Percentiles rank a stretch among this genome's conserved stretches.
Conservation (phyloP, 805 yeast genomes). For the Saccharomycopsis lassenensis region DNA sequence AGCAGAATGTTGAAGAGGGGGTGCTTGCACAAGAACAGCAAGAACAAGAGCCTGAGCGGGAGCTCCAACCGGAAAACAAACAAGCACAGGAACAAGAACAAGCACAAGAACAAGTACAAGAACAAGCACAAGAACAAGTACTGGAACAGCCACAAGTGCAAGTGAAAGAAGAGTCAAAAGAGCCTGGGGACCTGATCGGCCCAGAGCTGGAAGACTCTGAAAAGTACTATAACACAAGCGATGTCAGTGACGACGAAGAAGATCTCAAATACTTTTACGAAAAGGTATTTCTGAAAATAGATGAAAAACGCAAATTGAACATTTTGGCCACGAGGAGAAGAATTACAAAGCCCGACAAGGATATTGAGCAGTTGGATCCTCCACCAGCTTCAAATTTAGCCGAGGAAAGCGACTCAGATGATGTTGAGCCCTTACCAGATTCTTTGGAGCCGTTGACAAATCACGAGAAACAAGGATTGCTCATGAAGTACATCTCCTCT, state of each 20-base stretch:
- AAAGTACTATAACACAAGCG: too few relatives aligned
- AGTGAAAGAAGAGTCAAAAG: too few relatives aligned
- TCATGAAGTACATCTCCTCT: conserved; percentile 13
- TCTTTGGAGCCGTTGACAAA: conserved; percentile 11
- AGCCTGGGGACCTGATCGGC: too few relatives aligned
- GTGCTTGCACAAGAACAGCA: too few relatives aligned
- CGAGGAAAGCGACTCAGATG: conserved; percentile 1
- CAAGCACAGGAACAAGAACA: too few relatives aligned
- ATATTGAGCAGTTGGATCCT: conserved; percentile 2
- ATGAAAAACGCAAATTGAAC: conserved; percentile 6
- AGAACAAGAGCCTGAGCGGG: too few relatives aligned
- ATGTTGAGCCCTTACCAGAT: conserved; percentile 7
- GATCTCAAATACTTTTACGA: conserved; percentile 12
- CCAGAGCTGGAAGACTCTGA: too few relatives aligned
- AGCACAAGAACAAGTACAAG: too few relatives aligned
- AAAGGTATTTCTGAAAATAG: conserved; percentile 6
- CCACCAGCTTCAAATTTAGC: conserved; percentile 2
- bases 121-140: too few relatives aligned
- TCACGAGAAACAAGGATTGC: conserved; percentile 14
- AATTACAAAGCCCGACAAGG: conserved; percentile 15
- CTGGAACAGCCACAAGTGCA: too few relatives aligned
- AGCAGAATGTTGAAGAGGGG: too few relatives aligned
- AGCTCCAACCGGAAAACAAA: too few relatives aligned
- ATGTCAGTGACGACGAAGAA: conserved; percentile 15
- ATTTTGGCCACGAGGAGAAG: conserved; percentile 7